Evolutionary conservation across 768 basidiomycete genomes (phyloP), one percentile per base, ranked within the genome.

Genomic region (Agaricus sinodeliciosus): DNA sequence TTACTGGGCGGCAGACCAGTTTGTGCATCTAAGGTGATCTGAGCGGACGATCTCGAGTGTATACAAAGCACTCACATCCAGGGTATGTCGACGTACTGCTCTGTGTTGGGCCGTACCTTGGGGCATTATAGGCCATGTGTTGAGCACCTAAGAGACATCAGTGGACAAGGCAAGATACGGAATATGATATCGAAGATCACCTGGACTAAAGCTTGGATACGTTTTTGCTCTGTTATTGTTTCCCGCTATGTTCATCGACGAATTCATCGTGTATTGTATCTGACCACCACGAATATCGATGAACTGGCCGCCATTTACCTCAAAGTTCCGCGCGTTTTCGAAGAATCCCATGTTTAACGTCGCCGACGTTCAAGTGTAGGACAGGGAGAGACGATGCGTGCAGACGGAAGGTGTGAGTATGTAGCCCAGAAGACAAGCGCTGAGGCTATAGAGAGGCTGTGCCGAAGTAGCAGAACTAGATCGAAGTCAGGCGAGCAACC

Each of bases 291-390:
- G 28, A 19, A 54, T 48, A 16, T 54, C 52, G 25, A 47, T 42
- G 39, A 54, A 54, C 4, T 31, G 19, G 9, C 52, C 52, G 9
- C 52, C 52, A 6, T 35, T 35, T 9, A 54, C 34, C 18, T 54
- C 52, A 19, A 54, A 54, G 34, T 54, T 40, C 8, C 41, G 47
- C 13, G 52, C 52, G 12, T 19, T 27, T 18, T 54, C 7, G 22
- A 54, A 54, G 45, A 54, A 54, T 1, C 37, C 27, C 52, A 54
- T 52, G 6, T 11, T 16, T 8, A 3, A 22, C n/a, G 44, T 26
- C 34, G 9, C 2, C n/a, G 25, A 13, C 4, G 16, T 6, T 31
- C 16, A 8, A n/a, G 4, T 4, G 19, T 31, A 11, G 26, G n/a
- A 27, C 18, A 13, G 31, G 19, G 19, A 19, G 18, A 18, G 42